A percentile compares a stretch with the other conserved stretches of the same genome.
Conservation (phyloP, 108 stramenopile species). For the Pseudonitzschia multiseries region DNA sequence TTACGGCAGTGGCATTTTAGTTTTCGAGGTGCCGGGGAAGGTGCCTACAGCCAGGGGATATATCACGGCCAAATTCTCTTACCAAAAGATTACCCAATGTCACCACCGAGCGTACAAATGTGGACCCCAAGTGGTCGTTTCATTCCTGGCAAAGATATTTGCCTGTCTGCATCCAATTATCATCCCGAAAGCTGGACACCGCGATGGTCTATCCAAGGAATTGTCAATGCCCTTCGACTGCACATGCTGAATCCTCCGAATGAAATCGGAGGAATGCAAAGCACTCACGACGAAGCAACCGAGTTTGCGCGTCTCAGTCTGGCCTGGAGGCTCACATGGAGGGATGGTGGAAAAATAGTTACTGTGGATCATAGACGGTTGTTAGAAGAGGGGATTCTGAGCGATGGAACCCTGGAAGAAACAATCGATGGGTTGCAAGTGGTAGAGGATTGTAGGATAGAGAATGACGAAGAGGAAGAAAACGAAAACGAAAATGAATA, state of each 20-base stretch:
- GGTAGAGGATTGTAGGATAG: neutral
- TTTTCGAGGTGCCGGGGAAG: conserved; percentile 59
- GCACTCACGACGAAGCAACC: conserved; percentile 38
- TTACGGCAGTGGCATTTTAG: conserved; percentile 90
- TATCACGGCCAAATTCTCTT: conserved; percentile 87
- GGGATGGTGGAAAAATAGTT: conserved; percentile 17
- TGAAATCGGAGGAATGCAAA: conserved; percentile 79
- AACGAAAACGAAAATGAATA: neutral
- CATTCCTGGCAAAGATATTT: conserved; percentile 65
- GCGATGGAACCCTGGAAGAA: neutral
- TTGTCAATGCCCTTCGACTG: conserved; percentile 70
- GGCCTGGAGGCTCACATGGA: conserved; percentile 38
- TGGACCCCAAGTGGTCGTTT: conserved; percentile 88
- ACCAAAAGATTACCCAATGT: conserved; percentile 81
- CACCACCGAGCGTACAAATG: conserved; percentile 84
- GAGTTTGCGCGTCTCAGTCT: conserved; percentile 54
- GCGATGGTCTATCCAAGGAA: conserved; percentile 67
- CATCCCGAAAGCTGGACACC: conserved; percentile 92
- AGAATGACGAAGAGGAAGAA: neutral
- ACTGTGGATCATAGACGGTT: conserved; percentile 29
- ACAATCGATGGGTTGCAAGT: neutral
- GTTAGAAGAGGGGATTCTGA: conserved; percentile 18
- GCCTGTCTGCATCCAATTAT: conserved; percentile 80
- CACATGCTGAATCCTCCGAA: conserved; percentile 81
- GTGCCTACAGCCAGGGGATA: conserved; percentile 69